These are phyloP conservation scores for Byssochlamys sp. DNA, from an alignment of 2,329 filamentous ascomycete genomes.

Conservation along the genomic window DNA sequence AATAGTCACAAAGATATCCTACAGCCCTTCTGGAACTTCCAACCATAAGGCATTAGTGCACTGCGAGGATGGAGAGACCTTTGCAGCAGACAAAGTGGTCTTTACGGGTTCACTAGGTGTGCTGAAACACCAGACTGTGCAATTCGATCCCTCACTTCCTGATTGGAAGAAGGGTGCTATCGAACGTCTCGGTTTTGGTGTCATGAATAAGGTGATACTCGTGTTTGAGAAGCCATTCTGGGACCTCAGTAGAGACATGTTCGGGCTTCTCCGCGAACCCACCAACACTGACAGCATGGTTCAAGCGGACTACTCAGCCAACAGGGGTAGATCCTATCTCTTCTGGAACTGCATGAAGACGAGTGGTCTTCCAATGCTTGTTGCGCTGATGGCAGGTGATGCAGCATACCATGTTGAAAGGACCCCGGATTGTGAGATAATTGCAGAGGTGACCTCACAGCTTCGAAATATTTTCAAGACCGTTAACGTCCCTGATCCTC, in stretches of 20 bases:
- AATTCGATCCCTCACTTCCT: constrained; percentile 86
- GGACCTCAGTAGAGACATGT: constrained; percentile 83
- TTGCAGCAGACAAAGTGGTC: constrained; percentile 84
- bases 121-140: constrained; percentile 66
- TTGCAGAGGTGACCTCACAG: constrained; percentile 70
- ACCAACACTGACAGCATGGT: constrained; percentile 59
- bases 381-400: constrained; percentile 91
- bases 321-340: constrained; percentile 86
- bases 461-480: constrained; percentile 64
- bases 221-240: constrained; percentile 86
- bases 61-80: constrained; percentile 64
- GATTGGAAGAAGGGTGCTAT: constrained; percentile 76
- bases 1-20: constrained; percentile 64
- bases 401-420: constrained; percentile 81
- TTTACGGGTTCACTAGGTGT: constrained; percentile 85
- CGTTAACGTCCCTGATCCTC: constrained; percentile 59
- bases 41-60: constrained; percentile 52
- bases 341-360: constrained; percentile 95
- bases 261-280: constrained; percentile 76
- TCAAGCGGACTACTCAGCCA: constrained; percentile 67
- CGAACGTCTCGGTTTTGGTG: constrained; percentile 75
- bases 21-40: constrained; percentile 35
- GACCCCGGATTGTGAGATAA: constrained; percentile 62
- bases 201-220: constrained; percentile 89
- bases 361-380: constrained; percentile 73